A percentile compares a stretch with the other conserved stretches of the same genome.
These are phyloP conservation scores for Phytophthora rubi DNA, from an alignment of 352 stramenopile species.

Conservation along the genomic window DNA sequence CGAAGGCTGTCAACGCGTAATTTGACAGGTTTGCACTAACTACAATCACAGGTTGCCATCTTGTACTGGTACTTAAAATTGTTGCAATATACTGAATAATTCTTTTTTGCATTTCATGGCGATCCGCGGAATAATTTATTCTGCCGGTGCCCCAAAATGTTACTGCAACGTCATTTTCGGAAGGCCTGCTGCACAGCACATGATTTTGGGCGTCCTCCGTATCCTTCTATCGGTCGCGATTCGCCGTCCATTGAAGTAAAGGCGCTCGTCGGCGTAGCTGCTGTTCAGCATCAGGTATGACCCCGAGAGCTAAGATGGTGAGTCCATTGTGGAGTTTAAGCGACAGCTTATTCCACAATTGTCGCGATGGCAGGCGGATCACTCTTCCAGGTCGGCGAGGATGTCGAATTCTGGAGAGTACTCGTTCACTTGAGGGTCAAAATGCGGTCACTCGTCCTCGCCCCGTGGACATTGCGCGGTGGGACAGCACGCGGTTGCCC, in stretches of 20 bases:
- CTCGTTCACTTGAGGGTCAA: slow-evolving; percentile 48
- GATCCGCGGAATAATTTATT: too few species aligned
- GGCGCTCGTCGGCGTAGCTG: not conserved
- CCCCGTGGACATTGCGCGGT: slow-evolving; percentile 64
- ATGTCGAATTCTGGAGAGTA: slow-evolving; percentile 64
- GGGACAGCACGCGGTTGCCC: slow-evolving; percentile 67
- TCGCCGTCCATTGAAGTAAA: slow-evolving; percentile 14
- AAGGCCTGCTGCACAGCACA: slow-evolving; percentile 15
- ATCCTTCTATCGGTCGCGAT: not conserved
- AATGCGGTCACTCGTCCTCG: slow-evolving; percentile 49
- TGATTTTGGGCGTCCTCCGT: slow-evolving; percentile 18
- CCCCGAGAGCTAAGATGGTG: not conserved
- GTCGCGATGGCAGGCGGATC: slow-evolving; percentile 42
- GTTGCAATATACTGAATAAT: too few species aligned
- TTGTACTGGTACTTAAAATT: too few species aligned
- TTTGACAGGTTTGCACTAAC: too few species aligned
- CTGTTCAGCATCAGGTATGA: slow-evolving; percentile 8
- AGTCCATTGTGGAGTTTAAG: not conserved
- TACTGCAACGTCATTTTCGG: too few species aligned
- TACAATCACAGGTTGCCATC: too few species aligned
- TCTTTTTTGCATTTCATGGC: too few species aligned
- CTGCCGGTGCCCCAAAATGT: too few species aligned
- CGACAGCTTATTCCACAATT: slow-evolving; percentile 19
- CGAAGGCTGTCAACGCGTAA: too few species aligned
- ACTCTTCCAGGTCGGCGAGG: slow-evolving; percentile 63